phyloP scores from a whole-genome alignment of 2,329 filamentous ascomycete species.

The Fusarium neocosmosporiellum region DNA sequence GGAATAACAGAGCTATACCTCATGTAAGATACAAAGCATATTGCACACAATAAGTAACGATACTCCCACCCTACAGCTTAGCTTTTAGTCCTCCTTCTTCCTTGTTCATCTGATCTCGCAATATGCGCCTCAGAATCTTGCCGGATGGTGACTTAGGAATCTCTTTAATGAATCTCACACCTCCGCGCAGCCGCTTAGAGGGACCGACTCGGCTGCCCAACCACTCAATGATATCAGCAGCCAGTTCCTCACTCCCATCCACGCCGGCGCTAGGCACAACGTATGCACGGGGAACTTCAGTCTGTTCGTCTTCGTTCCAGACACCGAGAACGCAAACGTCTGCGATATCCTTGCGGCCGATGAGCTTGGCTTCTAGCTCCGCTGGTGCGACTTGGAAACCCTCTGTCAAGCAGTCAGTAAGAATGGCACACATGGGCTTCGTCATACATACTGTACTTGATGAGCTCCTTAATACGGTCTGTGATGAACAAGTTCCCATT shows the following conservation, averaged over 20 bases:
- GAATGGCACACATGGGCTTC: background rate
- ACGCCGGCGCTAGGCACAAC: conserved; percentile 52
- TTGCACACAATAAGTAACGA: conserved; percentile 11
- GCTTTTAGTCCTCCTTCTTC: conserved; percentile 46
- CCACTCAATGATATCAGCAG: conserved; percentile 51
- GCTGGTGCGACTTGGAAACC: conserved; percentile 78
- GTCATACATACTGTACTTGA: conserved; percentile 58
- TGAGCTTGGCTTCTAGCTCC: conserved; percentile 66
- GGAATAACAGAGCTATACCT: conserved; percentile 1
- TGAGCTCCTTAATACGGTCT: conserved; percentile 80
- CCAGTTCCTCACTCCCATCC: conserved; percentile 47
- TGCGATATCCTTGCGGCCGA: conserved; percentile 56
- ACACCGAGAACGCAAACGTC: conserved; percentile 76
- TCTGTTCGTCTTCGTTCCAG: conserved; percentile 67
- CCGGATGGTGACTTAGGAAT: conserved; percentile 76
- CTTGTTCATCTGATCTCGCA: conserved; percentile 59
- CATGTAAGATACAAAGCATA: conserved; percentile 28
- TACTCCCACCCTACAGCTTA: conserved; percentile 48
- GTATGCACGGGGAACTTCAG: conserved; percentile 71
- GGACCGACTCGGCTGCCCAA: conserved; percentile 68
- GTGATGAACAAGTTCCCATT: conserved; percentile 90
- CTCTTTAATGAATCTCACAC: conserved; percentile 73
- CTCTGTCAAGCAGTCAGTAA: conserved; percentile 49
- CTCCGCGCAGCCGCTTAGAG: conserved; percentile 77
- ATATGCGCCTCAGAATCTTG: conserved; percentile 60